Evolutionary conservation across 2,329 filamentous ascomycete species (phyloP).

Genomic region (Exophiala xenobiotica): DNA sequence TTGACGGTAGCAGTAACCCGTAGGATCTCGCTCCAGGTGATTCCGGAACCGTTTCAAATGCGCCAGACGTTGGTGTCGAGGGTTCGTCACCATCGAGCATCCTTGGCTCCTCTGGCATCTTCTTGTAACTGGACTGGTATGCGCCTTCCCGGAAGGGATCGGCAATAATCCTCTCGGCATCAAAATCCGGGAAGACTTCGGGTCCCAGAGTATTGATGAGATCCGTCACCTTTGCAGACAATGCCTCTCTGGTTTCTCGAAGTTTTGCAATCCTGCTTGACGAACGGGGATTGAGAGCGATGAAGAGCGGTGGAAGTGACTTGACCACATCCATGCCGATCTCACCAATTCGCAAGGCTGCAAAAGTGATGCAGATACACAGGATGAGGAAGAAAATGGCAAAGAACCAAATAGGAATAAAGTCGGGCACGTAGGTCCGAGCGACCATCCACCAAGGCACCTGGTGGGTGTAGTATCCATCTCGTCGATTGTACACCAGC

Average conservation of each 20-base stretch:
- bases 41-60: conserved; percentile 29
- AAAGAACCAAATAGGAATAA: conserved; percentile 75
- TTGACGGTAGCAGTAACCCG: conserved; percentile 62
- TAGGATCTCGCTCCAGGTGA: conserved; percentile 37
- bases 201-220: conserved; percentile 94
- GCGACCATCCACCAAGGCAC: conserved; percentile 78
- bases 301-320: conserved; percentile 80
- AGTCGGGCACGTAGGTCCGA: conserved; percentile 63
- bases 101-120: conserved; percentile 26
- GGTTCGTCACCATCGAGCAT: conserved; percentile 36
- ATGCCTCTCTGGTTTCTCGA: conserved; percentile 66
- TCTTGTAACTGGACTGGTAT: conserved; percentile 30
- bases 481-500: conserved; percentile 77
- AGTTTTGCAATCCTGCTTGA: conserved; percentile 81
- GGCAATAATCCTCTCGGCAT: conserved; percentile 67
- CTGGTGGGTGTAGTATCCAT: conserved; percentile 76
- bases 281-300: conserved; percentile 80
- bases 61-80: conserved; percentile 30
- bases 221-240: conserved; percentile 81
- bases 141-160: conserved; percentile 47
- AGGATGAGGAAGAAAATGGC: conserved; percentile 73
- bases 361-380: conserved; percentile 87
- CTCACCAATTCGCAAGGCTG: conserved; percentile 89
- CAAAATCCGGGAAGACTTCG: conserved; percentile 96
- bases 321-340: conserved; percentile 99